Percentiles rank a stretch among this genome's conserved stretches.
Evolutionary conservation across 1,284 basidiomycete species (phyloP).

Genomic region (Moesziomyces globuligerus): DNA sequence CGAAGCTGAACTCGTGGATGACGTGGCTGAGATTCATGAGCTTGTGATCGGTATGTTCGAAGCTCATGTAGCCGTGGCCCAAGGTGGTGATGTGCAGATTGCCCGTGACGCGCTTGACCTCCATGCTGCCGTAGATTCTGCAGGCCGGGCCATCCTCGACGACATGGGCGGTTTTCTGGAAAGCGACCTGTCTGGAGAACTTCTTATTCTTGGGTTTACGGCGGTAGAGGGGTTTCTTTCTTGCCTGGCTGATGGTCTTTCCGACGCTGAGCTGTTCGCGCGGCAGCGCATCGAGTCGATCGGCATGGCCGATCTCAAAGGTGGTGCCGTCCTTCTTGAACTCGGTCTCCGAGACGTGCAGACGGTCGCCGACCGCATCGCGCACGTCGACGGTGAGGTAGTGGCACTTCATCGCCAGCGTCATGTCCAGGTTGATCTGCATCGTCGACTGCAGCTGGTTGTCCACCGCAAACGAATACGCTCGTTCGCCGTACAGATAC

Average conservation of each 20-base stretch:
- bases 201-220: conserved; percentile 41
- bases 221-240: conserved; percentile 34
- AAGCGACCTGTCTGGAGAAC: conserved; percentile 71
- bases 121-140: conserved; percentile 83
- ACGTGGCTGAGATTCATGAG: conserved; percentile 94
- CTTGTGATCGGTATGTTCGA: conserved; percentile 83
- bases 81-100: conserved; percentile 77
- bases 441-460: conserved; percentile 50
- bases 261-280: conserved; percentile 57
- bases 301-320: conserved; percentile 86
- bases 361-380: conserved; percentile 88
- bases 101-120: conserved; percentile 88
- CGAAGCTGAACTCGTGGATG: conserved; percentile 95
- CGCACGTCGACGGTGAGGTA: conserved; percentile 84
- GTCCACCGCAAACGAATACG: conserved; percentile 56
- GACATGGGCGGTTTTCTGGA: conserved; percentile 63
- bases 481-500: conserved; percentile 88
- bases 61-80: conserved; percentile 90
- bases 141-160: conserved; percentile 73
- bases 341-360: conserved; percentile 80
- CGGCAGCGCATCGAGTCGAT: conserved; percentile 71
- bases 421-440: conserved; percentile 66
- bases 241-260: conserved; percentile 44
- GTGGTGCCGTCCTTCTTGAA: conserved; percentile 80
- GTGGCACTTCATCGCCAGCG: conserved; percentile 62